Base-by-base conservation (phyloP, 1,284 basidiomycete genomes). In the Ceratorhiza oryzae-sativae region DNA sequence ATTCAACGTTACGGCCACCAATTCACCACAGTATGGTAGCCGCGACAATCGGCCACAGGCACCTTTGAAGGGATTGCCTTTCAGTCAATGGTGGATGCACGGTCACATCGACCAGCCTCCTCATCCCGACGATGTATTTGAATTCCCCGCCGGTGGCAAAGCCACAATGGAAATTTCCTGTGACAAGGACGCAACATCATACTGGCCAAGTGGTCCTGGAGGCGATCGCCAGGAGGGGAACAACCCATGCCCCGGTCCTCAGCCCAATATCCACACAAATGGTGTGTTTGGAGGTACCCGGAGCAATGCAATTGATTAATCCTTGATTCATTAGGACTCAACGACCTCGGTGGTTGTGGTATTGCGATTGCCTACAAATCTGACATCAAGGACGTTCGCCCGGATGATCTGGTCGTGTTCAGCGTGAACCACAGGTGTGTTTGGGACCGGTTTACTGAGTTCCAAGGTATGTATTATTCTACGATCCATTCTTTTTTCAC, bases 31-130 rank as follows among this genome's bases (percentile, higher is more conserved):
- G 67, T 84, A 83, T 4, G 86, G 83, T 74, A 75, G 82, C 8
- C 87, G 87, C 77, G 87, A 88, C 78, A 86, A 87, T 77, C 84
- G 84, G 4, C 82, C 84, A 9, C 86, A 87, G 32, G 80, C 83
- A 2, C 89, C 89, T 1, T 82, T 91, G 8, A 81, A 80, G 51
- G 76, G 86, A 76, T 80, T 84, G 76, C 76, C 84, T 1, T 90
- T 90, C 77, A 75, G 83, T 23, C 77, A 89, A 73, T 91, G 90
- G 90, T 92, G 90, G 90, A 88, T 90, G 80, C 88, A 90, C 76
- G 84, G 84, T 32, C 85, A 86, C 77, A 82, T 87, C 34, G 81
- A 81, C 73, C 82, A 83, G 73, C 88, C 88, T 0, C 88, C 89
- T 1, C 81, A 86, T 75, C 76, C 80, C 0, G 83, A 82, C 13